Evolutionary conservation across 441 rosid species (phyloP).

Genomic region (Dalechampia spathulata): DNA sequence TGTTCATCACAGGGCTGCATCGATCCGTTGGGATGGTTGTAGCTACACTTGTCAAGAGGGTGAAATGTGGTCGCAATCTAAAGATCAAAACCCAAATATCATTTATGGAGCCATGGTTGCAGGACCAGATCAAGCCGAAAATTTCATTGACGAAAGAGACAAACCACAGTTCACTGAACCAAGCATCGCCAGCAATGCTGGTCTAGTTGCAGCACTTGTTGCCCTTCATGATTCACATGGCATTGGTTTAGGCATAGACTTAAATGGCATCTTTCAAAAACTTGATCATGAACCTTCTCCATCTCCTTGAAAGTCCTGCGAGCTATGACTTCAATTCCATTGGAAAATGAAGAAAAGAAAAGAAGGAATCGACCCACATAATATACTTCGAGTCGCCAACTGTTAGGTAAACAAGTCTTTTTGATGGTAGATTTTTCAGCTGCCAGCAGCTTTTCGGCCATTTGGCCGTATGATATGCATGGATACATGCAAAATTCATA

Average conservation of each 20-base stretch:
- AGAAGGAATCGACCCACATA: too few relatives aligned
- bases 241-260: slow-evolving; percentile 33
- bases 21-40: slow-evolving; percentile 54
- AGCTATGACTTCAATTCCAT: background rate
- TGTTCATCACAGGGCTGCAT: slow-evolving; percentile 85
- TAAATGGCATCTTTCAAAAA: slow-evolving; percentile 31
- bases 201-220: slow-evolving; percentile 74
- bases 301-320: slow-evolving; percentile 1
- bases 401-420: too few relatives aligned
- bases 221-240: slow-evolving; percentile 25
- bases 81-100: slow-evolving; percentile 65
- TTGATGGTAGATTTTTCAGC: too few relatives aligned
- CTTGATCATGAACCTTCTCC: slow-evolving; percentile 13
- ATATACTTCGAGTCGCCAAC: too few relatives aligned
- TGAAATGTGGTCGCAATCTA: slow-evolving; percentile 58
- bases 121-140: slow-evolving; percentile 80
- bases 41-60: slow-evolving; percentile 36
- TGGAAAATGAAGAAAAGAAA: background rate
- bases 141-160: slow-evolving; percentile 71
- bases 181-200: slow-evolving; percentile 85
- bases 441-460: too few relatives aligned
- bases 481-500: background rate
- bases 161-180: slow-evolving; percentile 84
- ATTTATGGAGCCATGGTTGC: slow-evolving; percentile 79
- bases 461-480: too few relatives aligned